phyloP scores from a whole-genome alignment of 1,284 basidiomycete species.

The Rhodotorula mucilaginosa region DNA sequence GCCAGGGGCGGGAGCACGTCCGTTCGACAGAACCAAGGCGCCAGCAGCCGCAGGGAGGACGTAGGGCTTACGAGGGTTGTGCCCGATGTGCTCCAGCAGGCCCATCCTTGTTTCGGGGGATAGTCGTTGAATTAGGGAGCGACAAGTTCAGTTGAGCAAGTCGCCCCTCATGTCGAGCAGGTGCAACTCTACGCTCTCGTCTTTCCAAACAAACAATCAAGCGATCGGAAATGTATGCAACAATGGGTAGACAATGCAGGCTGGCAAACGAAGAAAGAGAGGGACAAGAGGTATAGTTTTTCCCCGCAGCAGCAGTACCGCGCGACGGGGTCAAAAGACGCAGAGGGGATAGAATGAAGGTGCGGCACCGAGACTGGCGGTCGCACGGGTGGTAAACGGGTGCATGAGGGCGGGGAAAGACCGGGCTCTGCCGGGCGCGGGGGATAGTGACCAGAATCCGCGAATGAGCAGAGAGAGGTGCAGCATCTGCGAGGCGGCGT shows the following conservation, averaged over 20 bases:
- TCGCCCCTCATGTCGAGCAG: neutral
- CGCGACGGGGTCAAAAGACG: neutral
- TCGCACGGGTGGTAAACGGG: neutral
- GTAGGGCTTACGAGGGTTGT: neutral
- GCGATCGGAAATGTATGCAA: too few relatives aligned
- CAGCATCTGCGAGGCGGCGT: too few relatives aligned
- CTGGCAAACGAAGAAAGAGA: neutral
- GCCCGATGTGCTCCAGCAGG: slow-evolving; percentile 5
- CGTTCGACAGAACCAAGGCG: too few relatives aligned
- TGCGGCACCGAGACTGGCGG: neutral
- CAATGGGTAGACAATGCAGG: neutral
- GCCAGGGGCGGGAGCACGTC: too few relatives aligned
- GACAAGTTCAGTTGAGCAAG: neutral
- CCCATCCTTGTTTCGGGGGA: slow-evolving; percentile 1
- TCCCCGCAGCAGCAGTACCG: too few relatives aligned
- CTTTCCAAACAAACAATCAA: neutral
- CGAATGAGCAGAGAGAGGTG: too few relatives aligned
- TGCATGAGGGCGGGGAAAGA: neutral
- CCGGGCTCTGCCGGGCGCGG: neutral
- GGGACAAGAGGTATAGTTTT: neutral
- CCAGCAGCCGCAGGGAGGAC: neutral
- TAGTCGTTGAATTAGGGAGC: neutral
- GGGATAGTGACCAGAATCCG: neutral
- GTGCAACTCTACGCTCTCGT: neutral
- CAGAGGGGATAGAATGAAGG: too few relatives aligned